phyloP scores from a whole-genome alignment of 2,329 filamentous ascomycete species.

The Colletotrichum tropicicola region DNA sequence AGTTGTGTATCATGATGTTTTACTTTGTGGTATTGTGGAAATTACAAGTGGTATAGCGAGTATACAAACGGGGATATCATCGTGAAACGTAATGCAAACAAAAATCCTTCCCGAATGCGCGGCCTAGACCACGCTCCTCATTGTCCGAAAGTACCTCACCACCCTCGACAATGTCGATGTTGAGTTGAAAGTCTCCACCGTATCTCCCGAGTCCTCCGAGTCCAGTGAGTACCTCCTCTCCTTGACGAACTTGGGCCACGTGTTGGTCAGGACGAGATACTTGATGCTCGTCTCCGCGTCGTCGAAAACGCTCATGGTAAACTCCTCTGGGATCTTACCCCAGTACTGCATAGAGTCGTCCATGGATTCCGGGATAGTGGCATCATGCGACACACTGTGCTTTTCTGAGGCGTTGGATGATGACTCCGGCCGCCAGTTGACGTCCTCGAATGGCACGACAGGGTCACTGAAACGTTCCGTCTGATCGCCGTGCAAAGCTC shows the following conservation, averaged over 20 bases:
- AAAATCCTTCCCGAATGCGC: not conserved
- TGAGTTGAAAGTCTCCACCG: slow-evolving; percentile 14
- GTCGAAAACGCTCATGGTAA: slow-evolving; percentile 60
- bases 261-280: slow-evolving; percentile 52
- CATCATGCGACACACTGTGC: not conserved
- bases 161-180: slow-evolving; percentile 14
- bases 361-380: not conserved
- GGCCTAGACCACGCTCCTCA: not conserved
- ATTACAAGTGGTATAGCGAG: too few species aligned
- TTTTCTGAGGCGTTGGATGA: slow-evolving; percentile 1
- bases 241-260: slow-evolving; percentile 40
- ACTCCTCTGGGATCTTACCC: slow-evolving; percentile 47
- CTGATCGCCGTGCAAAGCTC: slow-evolving; percentile 52
- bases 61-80: slow-evolving; percentile 13
- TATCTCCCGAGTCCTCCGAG: slow-evolving; percentile 24
- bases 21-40: too few species aligned
- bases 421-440: not conserved
- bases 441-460: slow-evolving; percentile 52
- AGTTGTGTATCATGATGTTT: too few species aligned
- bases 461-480: slow-evolving; percentile 44
- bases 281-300: slow-evolving; percentile 63
- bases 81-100: not conserved
- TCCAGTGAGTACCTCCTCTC: slow-evolving; percentile 26
- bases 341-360: slow-evolving; percentile 18
- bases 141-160: slow-evolving; percentile 16